These are phyloP conservation scores for Agrocybe pediades DNA, from an alignment of 768 basidiomycete species.

Conservation along the genomic window DNA sequence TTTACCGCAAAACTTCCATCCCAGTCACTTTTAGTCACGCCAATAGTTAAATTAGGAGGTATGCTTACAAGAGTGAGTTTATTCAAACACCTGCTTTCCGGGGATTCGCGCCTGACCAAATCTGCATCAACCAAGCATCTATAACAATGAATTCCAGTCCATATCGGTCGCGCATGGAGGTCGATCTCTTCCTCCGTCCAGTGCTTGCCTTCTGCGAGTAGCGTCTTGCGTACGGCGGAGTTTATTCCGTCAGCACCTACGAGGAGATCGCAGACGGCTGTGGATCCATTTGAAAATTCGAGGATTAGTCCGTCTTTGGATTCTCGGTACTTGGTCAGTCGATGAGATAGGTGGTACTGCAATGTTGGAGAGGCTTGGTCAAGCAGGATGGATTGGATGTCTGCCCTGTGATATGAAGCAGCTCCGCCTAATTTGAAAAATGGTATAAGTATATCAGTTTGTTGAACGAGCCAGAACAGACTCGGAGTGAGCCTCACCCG, in stretches of 20 bases:
- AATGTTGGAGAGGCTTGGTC: slow-evolving; percentile 36
- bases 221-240: slow-evolving; percentile 43
- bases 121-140: slow-evolving; percentile 54
- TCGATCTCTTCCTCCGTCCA: slow-evolving; percentile 30
- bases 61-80: slow-evolving; percentile 44
- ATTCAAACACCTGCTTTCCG: slow-evolving; percentile 44
- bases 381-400: slow-evolving; percentile 50
- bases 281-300: slow-evolving; percentile 58
- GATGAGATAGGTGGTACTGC: slow-evolving; percentile 29
- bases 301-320: slow-evolving; percentile 41
- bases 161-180: slow-evolving; percentile 43
- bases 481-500: background rate
- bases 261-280: slow-evolving; percentile 59
- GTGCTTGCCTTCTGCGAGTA: slow-evolving; percentile 30
- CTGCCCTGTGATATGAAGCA: slow-evolving; percentile 44
- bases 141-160: slow-evolving; percentile 58
- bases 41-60: background rate
- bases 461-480: background rate
- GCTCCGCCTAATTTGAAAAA: slow-evolving; percentile 17
- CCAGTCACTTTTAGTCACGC: background rate
- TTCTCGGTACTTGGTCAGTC: slow-evolving; percentile 52
- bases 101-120: slow-evolving; percentile 36
- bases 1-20: slow-evolving; percentile 54
- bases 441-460: no score
- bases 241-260: slow-evolving; percentile 67